Percentiles rank a stretch among this genome's conserved stretches.
phyloP scores from a whole-genome alignment of 192 early-diverging fungal species.

The Coemansia sp. region DNA sequence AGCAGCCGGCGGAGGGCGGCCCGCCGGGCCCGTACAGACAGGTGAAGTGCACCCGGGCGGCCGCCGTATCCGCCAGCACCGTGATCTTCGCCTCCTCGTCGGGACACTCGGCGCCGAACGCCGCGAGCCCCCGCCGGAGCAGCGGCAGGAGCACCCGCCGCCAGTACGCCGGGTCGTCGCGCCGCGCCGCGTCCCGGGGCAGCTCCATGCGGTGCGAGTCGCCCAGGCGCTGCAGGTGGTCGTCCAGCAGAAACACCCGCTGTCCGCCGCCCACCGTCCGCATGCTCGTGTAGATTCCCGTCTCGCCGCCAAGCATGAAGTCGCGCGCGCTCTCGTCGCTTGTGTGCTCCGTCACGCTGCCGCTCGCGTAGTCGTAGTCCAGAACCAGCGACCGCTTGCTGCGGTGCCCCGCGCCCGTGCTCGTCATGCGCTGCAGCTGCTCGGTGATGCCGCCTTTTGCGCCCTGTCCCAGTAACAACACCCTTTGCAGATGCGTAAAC shows the following conservation, averaged over 20 bases:
- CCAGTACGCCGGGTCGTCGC: conserved; percentile 27
- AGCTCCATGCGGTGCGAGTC: conserved; percentile 34
- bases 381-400: conserved; percentile 25
- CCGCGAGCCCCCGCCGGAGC: conserved; percentile 26
- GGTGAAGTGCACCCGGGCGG: conserved; percentile 28
- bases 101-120: neutral
- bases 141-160: conserved; percentile 28
- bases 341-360: conserved; percentile 13
- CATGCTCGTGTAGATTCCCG: conserved; percentile 47
- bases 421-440: conserved; percentile 7
- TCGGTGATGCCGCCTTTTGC: neutral
- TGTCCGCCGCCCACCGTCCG: conserved; percentile 32
- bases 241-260: conserved; percentile 41
- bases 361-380: conserved; percentile 26
- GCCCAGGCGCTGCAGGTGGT: conserved; percentile 45
- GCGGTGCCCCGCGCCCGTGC: neutral
- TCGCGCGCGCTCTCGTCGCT: conserved; percentile 28
- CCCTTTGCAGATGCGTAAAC: neutral
- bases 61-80: conserved; percentile 26
- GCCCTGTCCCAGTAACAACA: neutral
- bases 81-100: conserved; percentile 38
- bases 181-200: neutral
- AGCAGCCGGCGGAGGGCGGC: neutral
- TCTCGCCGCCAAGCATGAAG: conserved; percentile 46
- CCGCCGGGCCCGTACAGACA: conserved; percentile 4